A percentile compares a stretch with the other conserved stretches of the same genome.
phyloP scores from a whole-genome alignment of 2,329 filamentous ascomycete genomes.

The Ophiostoma fasciatum region DNA sequence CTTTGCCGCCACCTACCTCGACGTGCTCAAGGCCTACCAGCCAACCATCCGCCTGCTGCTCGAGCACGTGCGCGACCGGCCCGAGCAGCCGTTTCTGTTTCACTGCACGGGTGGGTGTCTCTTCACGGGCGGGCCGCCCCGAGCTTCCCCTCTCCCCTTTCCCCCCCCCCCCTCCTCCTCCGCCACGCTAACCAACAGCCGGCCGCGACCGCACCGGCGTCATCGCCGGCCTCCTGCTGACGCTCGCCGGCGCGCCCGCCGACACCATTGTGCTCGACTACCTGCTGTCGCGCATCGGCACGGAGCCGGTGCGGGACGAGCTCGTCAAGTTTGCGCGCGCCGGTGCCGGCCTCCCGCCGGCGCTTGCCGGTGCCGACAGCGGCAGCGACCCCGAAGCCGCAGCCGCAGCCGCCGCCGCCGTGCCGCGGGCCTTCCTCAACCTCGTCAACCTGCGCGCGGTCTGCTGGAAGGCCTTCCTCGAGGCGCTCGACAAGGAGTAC shows the following conservation, averaged over 20 bases:
- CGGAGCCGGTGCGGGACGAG: conserved; percentile 33
- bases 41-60: conserved; percentile 29
- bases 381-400: not conserved
- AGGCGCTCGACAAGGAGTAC: conserved; percentile 27
- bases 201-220: conserved; percentile 41
- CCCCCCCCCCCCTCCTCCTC: not conserved
- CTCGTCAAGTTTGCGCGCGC: conserved; percentile 28
- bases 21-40: conserved; percentile 27
- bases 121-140: too few species aligned
- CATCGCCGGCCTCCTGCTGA: conserved; percentile 32
- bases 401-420: conserved; percentile 13
- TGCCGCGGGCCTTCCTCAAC: conserved; percentile 34
- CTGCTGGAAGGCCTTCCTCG: conserved; percentile 31
- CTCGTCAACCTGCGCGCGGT: conserved; percentile 26
- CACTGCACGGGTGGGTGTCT: conserved; percentile 38
- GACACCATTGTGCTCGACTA: conserved; percentile 33
- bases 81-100: conserved; percentile 30
- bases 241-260: conserved; percentile 30
- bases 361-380: not conserved
- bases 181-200: conserved; percentile 23
- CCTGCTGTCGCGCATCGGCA: conserved; percentile 38
- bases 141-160: not conserved
- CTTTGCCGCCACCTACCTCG: conserved; percentile 32
- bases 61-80: conserved; percentile 31
- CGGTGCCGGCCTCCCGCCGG: conserved; percentile 17